Conservation (phyloP, 2,329 filamentous ascomycete genomes). For the Diatrype stigma region DNA sequence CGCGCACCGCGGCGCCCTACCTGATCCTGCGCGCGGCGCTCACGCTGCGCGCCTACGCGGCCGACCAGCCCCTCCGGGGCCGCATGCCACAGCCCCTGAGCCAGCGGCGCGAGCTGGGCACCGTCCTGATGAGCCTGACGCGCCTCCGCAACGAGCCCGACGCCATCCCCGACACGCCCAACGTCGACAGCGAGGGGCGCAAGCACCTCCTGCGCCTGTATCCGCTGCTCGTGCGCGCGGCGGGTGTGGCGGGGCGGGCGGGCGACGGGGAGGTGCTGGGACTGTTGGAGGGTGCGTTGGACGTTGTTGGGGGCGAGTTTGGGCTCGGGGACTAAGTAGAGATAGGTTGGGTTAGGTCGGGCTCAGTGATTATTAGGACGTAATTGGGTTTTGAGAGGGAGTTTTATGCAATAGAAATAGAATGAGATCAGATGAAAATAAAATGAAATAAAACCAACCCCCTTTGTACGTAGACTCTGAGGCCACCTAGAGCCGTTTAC, state of each 20-base stretch:
- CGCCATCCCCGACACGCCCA: slow-evolving; percentile 57
- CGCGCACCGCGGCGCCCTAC: slow-evolving; percentile 72
- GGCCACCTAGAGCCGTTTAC: no score
- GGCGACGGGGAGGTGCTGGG: slow-evolving; percentile 58
- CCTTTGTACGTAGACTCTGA: no score
- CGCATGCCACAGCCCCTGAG: slow-evolving; percentile 82
- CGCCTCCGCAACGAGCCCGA: slow-evolving; percentile 64
- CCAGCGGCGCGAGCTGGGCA: slow-evolving; percentile 73
- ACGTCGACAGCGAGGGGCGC: slow-evolving; percentile 53
- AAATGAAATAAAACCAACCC: no score
- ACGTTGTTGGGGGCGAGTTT: slow-evolving; percentile 57
- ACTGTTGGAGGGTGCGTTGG: slow-evolving; percentile 56
- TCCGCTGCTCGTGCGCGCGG: slow-evolving; percentile 65
- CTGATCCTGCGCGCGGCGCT: slow-evolving; percentile 78
- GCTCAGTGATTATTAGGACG: no score
- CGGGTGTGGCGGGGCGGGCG: slow-evolving; percentile 50
- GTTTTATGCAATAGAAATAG: background rate
- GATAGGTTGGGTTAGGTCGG: no score
- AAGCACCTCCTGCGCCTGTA: slow-evolving; percentile 81
- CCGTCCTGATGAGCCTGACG: slow-evolving; percentile 64
- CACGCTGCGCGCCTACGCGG: slow-evolving; percentile 77
- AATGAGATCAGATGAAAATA: no score
- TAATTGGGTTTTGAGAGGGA: no score
- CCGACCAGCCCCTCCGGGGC: slow-evolving; percentile 86
- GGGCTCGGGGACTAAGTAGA: no score